phyloP scores from a whole-genome alignment of 208 protist species.

The Histomonas meleagridis region DNA sequence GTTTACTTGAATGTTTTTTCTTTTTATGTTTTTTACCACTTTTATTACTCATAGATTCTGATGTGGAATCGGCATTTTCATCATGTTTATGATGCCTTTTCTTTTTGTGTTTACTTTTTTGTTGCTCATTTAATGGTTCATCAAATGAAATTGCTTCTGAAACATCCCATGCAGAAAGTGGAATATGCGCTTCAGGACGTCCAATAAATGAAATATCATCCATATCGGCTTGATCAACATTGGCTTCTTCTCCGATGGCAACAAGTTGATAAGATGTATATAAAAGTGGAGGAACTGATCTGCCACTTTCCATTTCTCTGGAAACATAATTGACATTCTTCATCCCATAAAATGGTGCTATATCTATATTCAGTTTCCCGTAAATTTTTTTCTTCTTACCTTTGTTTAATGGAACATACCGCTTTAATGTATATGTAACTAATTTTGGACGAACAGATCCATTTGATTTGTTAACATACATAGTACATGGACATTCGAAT shows the following conservation, averaged over 20 bases:
- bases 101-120: too few relatives aligned
- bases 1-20: too few relatives aligned
- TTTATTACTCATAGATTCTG: too few relatives aligned
- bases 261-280: background rate
- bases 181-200: background rate
- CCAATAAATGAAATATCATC: slow-evolving; percentile 16
- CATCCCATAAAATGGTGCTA: background rate
- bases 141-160: too few relatives aligned
- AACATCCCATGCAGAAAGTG: background rate
- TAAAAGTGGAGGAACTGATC: background rate
- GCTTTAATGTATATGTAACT: background rate
- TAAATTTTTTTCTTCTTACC: slow-evolving; percentile 1
- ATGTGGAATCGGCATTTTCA: too few relatives aligned
- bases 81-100: too few relatives aligned
- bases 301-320: background rate
- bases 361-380: slow-evolving; percentile 23
- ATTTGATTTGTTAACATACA: background rate
- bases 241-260: background rate
- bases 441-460: background rate
- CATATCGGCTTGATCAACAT: background rate
- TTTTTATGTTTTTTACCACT: too few relatives aligned
- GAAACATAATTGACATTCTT: background rate
- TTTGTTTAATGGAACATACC: background rate
- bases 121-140: too few relatives aligned
- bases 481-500: background rate